These are phyloP conservation scores for Penicillium palitans DNA, from an alignment of 2,329 filamentous ascomycete genomes.

Conservation along the genomic window DNA sequence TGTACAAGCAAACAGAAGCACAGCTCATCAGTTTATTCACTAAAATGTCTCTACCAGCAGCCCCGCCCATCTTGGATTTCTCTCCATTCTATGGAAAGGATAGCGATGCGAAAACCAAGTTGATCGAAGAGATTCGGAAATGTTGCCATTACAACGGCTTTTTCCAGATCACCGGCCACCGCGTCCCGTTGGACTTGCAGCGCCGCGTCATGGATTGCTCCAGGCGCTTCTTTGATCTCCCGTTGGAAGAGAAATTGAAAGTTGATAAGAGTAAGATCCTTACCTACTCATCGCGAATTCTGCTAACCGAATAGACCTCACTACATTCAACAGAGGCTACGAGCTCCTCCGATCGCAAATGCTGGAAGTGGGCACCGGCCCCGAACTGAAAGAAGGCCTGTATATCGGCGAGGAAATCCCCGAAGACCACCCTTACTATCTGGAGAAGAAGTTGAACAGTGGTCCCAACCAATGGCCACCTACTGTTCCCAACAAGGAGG, in stretches of 20 bases:
- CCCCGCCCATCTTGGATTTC: conserved; percentile 39
- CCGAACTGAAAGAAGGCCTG: conserved; percentile 48
- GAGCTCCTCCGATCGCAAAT: conserved; percentile 47
- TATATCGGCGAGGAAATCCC: conserved; percentile 48
- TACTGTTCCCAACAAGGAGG: conserved; percentile 20
- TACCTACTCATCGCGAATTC: background rate
- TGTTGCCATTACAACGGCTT: conserved; percentile 42
- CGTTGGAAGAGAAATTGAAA: conserved; percentile 45
- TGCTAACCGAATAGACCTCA: conserved; percentile 31
- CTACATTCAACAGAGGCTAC: conserved; percentile 47
- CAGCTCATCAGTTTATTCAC: conserved; percentile 21
- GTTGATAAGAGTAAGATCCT: conserved; percentile 33
- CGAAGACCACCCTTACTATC: conserved; percentile 39
- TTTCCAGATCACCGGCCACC: conserved; percentile 49
- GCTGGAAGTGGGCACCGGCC: conserved; percentile 44
- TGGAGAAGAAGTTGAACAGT: conserved; percentile 41
- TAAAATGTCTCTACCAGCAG: conserved; percentile 26
- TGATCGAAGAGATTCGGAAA: conserved; percentile 30
- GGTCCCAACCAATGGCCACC: conserved; percentile 46
- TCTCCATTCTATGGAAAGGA: conserved; percentile 35
- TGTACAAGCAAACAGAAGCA: conserved; percentile 8
- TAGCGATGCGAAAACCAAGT: conserved; percentile 28
- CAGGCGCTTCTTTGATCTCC: conserved; percentile 44
- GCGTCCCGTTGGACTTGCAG: conserved; percentile 42
- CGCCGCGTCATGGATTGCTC: conserved; percentile 40